Percentiles rank a stretch among this genome's conserved stretches.
phyloP scores from a whole-genome alignment of 768 basidiomycete species.

The Serendipita sp. region DNA sequence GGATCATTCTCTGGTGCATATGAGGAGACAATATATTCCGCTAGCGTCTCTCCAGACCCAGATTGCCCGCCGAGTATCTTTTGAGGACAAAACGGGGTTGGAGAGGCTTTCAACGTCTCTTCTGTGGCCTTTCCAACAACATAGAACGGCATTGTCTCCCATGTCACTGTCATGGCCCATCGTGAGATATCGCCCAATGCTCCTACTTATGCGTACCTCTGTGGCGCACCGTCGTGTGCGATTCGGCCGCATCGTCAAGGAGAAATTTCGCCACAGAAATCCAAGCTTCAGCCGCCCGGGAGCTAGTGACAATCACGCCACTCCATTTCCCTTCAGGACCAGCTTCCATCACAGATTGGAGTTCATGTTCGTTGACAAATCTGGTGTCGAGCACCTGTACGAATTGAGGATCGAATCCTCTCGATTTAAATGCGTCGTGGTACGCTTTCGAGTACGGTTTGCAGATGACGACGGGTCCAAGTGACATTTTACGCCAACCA shows the following conservation, averaged over 20 bases:
- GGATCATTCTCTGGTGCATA: too few species aligned
- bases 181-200: too few species aligned
- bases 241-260: too few species aligned
- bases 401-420: slow-evolving; percentile 40
- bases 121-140: slow-evolving; percentile 60
- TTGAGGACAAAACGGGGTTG: slow-evolving; percentile 24
- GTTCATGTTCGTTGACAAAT: slow-evolving; percentile 30
- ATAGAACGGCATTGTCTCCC: slow-evolving; percentile 46
- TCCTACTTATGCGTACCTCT: background rate
- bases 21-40: slow-evolving; percentile 42
- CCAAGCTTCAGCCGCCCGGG: slow-evolving; percentile 64
- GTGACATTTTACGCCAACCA: background rate
- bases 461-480: slow-evolving; percentile 24
- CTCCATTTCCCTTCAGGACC: slow-evolving; percentile 26
- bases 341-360: slow-evolving; percentile 28
- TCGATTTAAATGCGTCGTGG: slow-evolving; percentile 30
- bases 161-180: background rate
- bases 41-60: slow-evolving; percentile 54
- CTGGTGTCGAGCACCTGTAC: slow-evolving; percentile 59
- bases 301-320: slow-evolving; percentile 69
- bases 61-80: slow-evolving; percentile 33
- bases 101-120: slow-evolving; percentile 25
- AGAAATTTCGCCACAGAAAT: slow-evolving; percentile 23
- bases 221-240: background rate
- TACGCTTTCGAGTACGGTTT: slow-evolving; percentile 42